Evolutionary conservation across 2,329 filamentous ascomycete species (phyloP), one percentile per base, ranked within the genome.

Genomic region (Chalaropsis thielavioides): DNA sequence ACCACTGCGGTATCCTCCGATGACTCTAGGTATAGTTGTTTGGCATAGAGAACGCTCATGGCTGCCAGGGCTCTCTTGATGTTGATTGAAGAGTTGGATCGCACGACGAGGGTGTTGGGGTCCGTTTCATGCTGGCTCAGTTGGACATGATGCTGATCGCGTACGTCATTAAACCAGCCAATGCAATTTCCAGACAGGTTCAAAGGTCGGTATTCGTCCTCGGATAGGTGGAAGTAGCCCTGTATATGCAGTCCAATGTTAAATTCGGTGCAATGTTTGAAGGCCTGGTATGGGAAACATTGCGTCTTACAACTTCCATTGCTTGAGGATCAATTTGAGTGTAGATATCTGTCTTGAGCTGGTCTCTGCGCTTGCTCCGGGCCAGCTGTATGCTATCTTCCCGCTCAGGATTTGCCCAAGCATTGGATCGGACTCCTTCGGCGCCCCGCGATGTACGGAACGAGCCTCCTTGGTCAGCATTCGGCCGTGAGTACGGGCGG

Each of bases 291-390:
- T 17, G 27, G 15, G 27, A 35, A 46, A 46, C 43, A 19, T 4
- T 5, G 43, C 35, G 24, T 35, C 51, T 35, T 58, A 58, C 51
- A 35, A 58, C 51, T 58, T 58, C 51, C 51, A 58, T 58, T 58
- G 51, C 24, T n/a, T 35, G 51, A 22, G 51, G 51, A 13, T 58
- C 51, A 35, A 58, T 58, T 19, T n/a, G 51, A 2, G 17, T 58
- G 27, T 58, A 58, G 2, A 58, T 38, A 31, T 58, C 27, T 8
- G 6, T 2, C 1, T 17, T 27, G 13, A 58, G 51, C 51, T 58
- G 7, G 15, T 58, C 51, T 58, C 15, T 58, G 17, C 51, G 24
- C 17, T 58, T 58, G 24, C 5, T 58, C 15, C 51, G 24, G 27
- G 51, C 27, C 13, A 31, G 51, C 51, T 58, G 51, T 11, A 58